Evolutionary conservation across 2,329 filamentous ascomycete genomes (phyloP).

Genomic region (Colletotrichum echinochloae): DNA sequence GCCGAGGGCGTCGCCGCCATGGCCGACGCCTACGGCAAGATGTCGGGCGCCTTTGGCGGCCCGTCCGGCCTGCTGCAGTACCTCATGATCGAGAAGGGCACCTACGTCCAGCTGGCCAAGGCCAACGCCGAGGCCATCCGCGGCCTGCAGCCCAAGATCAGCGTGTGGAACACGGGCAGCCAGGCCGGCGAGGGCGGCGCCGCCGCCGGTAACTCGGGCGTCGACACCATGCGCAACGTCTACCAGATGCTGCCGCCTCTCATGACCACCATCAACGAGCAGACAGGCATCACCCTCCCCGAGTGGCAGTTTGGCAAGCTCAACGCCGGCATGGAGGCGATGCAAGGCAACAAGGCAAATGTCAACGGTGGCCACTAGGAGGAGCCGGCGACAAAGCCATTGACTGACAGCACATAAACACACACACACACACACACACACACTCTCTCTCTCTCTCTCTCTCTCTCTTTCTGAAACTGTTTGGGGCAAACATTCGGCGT

Average conservation of each 20-base stretch:
- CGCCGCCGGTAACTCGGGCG: constrained; percentile 54
- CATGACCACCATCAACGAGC: constrained; percentile 87
- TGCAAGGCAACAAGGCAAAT: constrained; percentile 40
- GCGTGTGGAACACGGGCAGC: constrained; percentile 85
- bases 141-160: constrained; percentile 89
- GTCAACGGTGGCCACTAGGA: constrained; percentile 25
- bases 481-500: constrained; percentile 12
- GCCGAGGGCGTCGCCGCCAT: constrained; percentile 82
- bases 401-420: not conserved
- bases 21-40: constrained; percentile 81
- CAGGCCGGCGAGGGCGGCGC: constrained; percentile 57
- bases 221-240: constrained; percentile 80
- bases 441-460: too few species aligned
- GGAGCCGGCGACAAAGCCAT: not conserved
- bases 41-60: constrained; percentile 80
- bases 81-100: constrained; percentile 88
- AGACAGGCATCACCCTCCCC: constrained; percentile 85
- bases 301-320: constrained; percentile 76
- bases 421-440: too few species aligned
- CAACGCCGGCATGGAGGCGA: constrained; percentile 51
- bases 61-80: constrained; percentile 83
- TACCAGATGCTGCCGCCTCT: constrained; percentile 88
- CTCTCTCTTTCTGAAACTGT: not conserved
- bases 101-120: constrained; percentile 80
- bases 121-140: constrained; percentile 82